These are phyloP conservation scores for Knoxia roxburghii DNA, from an alignment of 257 asterid genomes.

Conservation along the genomic window DNA sequence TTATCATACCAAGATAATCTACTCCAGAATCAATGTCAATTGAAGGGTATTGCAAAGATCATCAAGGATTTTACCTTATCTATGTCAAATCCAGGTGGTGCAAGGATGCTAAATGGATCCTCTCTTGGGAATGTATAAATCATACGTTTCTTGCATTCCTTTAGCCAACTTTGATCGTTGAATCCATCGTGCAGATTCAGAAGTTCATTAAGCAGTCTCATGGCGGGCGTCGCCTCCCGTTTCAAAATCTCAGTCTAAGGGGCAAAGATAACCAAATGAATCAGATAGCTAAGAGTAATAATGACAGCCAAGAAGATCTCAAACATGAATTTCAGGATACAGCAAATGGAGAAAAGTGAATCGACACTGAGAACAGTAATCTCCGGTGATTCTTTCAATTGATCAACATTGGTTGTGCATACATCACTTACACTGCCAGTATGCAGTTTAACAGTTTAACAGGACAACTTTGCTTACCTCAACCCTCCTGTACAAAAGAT, in stretches of 20 bases:
- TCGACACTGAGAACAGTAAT: not conserved
- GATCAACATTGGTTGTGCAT: not conserved
- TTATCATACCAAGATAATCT: not conserved
- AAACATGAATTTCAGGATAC: not conserved
- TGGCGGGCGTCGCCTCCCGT: conserved; percentile 87
- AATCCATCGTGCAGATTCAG: conserved; percentile 86
- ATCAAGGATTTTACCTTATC: conserved; percentile 47
- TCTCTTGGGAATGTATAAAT: conserved; percentile 82
- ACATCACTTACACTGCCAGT: not conserved
- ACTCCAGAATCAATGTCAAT: not conserved
- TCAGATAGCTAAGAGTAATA: not conserved
- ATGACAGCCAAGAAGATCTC: not conserved
- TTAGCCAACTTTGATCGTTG: conserved; percentile 82
- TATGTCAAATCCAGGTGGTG: conserved; percentile 84
- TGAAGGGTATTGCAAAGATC: not conserved
- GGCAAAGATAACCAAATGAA: conserved; percentile 8
- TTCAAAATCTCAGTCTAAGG: conserved; percentile 75
- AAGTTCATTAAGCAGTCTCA: conserved; percentile 82
- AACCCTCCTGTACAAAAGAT: conserved; percentile 89
- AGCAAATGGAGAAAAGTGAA: not conserved
- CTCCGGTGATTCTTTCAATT: not conserved
- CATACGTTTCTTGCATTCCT: conserved; percentile 74
- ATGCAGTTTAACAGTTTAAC: not conserved
- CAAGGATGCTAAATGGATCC: conserved; percentile 93
- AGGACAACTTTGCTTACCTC: conserved; percentile 46